Evolutionary conservation across 148 eudicot species (phyloP), one percentile per base, ranked within the genome.

Genomic region (Pharnaceum exiguum): DNA sequence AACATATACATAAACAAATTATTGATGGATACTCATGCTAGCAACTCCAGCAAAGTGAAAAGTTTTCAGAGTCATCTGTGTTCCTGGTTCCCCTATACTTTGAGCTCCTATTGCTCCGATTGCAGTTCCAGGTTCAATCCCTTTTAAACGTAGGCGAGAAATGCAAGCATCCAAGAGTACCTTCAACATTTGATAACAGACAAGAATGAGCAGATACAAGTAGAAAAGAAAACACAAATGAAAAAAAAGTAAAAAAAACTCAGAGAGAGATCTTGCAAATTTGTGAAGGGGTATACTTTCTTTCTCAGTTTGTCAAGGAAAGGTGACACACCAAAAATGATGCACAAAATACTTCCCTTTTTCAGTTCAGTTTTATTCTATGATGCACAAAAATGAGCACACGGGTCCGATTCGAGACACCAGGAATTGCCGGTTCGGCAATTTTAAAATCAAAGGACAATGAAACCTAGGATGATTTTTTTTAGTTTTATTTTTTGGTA

Each of bases 21-120:
- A 12, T 12, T 35, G 32, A 66, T 70, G 96, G 96, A 93, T 85
- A 85, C 98, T 93, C 99, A 83, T 88, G 99, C 96, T 93, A 33
- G 96, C 99, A 75, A 93, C 96, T 73, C 99, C 99, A 59, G 99
- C 99, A 83, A 93, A 93, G 70, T 93, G 99, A 55, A 93, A 93
- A 37, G 99, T 93, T 70, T 93, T 93, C 48, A 93, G 63, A 8
- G 99, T 93, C 99, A 93, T 93, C 71, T 93, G 99, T 21, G 99
- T 93, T 55, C 96, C 99, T 25, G 99, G 99, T 67, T 93, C 99
- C 62, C 96, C 95, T 32, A 93, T 93, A 83, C 98, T 93, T 68
- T 93, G 99, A 57, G 99, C 99, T 56, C 96, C 95, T 59, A 93
- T 93, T 38, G 99, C 99, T 69, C 96, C 99, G 29, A 93, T 83